phyloP scores from a whole-genome alignment of 129 eudicot genomes.

The Centrapalus pauciflorus region DNA sequence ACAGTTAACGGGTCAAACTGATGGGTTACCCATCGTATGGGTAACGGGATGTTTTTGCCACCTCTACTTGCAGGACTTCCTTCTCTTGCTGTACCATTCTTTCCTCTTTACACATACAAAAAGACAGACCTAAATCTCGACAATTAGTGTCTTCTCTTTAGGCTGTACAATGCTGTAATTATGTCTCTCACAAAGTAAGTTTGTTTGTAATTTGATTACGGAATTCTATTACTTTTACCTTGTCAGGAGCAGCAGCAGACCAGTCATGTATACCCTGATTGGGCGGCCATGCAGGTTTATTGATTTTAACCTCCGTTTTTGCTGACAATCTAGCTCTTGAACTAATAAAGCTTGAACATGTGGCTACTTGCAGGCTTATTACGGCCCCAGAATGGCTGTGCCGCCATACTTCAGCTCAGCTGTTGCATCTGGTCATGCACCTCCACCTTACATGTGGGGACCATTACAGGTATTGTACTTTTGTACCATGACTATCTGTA shows the following conservation, averaged over 20 bases:
- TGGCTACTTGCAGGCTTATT: conserved; percentile 62
- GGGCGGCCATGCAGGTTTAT: conserved; percentile 93
- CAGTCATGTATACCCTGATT: conserved; percentile 73
- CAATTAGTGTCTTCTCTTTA: not conserved
- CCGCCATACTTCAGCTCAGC: conserved; percentile 69
- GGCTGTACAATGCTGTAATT: not conserved
- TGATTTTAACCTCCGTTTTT: not conserved
- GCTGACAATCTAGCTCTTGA: conserved; percentile 2
- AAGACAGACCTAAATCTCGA: not conserved
- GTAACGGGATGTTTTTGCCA: not conserved
- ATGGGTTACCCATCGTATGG: not conserved
- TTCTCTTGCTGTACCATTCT: not conserved
- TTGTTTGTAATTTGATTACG: not conserved
- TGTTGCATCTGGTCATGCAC: conserved; percentile 71
- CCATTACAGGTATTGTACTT: conserved; percentile 68
- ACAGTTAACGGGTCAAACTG: not conserved
- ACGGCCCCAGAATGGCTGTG: conserved; percentile 80
- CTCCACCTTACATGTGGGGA: conserved; percentile 92
- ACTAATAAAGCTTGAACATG: conserved; percentile 1
- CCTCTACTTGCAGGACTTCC: not conserved
- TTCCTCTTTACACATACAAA: not conserved
- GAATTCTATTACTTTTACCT: conserved; percentile 9
- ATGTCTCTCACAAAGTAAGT: not conserved
- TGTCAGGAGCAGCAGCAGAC: conserved; percentile 59
- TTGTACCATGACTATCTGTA: not conserved